A percentile compares a stretch with the other conserved stretches of the same genome.
phyloP scores from a whole-genome alignment of 83 land plant species.

The Picea mariana region DNA sequence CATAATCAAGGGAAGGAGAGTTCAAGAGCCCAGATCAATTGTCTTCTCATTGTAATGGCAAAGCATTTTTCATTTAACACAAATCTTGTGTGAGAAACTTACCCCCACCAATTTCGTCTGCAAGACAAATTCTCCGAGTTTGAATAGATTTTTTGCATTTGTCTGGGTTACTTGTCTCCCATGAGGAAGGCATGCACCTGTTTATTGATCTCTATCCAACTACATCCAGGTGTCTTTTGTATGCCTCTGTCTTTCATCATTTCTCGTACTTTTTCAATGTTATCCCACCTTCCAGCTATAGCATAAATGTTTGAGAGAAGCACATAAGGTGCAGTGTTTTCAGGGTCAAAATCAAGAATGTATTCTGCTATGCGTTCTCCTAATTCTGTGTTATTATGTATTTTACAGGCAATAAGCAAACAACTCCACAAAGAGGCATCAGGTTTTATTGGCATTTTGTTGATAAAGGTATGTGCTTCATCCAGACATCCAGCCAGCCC shows the following conservation, averaged over 20 bases:
- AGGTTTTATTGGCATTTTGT: neutral
- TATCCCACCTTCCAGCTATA: conserved; percentile 25
- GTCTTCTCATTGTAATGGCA: no score
- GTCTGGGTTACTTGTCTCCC: neutral
- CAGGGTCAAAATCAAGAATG: conserved; percentile 9
- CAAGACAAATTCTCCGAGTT: no score
- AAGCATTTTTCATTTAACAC: no score
- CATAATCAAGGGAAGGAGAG: no score
- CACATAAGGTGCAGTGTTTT: conserved; percentile 21
- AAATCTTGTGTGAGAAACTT: no score
- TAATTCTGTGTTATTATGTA: conserved; percentile 21
- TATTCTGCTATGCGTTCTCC: conserved; percentile 27
- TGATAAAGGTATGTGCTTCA: conserved; percentile 3
- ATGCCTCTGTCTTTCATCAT: conserved; percentile 9
- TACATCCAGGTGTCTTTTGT: conserved; percentile 21
- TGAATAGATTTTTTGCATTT: neutral
- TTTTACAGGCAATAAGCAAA: conserved; percentile 29
- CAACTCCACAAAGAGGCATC: conserved; percentile 27
- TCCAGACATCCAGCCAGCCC: conserved; percentile 13
- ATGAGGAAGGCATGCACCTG: neutral
- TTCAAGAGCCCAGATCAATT: no score
- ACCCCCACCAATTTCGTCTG: no score
- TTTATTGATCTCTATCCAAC: conserved; percentile 22
- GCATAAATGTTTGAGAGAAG: conserved; percentile 41
- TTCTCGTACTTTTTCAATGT: conserved; percentile 23